These are phyloP conservation scores for Fusarium sp. DNA, from an alignment of 2,329 filamentous ascomycete genomes.

Conservation along the genomic window DNA sequence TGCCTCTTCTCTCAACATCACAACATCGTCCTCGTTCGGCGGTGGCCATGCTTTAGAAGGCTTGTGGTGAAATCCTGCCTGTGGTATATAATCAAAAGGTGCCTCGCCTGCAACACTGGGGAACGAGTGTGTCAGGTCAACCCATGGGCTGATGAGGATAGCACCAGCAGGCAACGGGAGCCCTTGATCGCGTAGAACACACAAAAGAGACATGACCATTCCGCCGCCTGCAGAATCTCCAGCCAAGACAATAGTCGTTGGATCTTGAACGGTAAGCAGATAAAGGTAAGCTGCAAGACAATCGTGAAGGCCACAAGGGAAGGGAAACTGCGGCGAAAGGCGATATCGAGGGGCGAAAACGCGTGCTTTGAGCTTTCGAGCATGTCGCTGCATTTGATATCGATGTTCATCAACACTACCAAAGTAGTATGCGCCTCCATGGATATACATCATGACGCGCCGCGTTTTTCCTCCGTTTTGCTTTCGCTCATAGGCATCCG, in stretches of 20 bases:
- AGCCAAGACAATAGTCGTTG: slow-evolving; percentile 85
- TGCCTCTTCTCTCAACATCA: slow-evolving; percentile 63
- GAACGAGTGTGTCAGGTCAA: slow-evolving; percentile 94
- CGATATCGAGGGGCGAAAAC: slow-evolving; percentile 90
- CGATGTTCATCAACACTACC: slow-evolving; percentile 95
- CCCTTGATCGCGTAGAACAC: slow-evolving; percentile 83
- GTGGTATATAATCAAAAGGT: slow-evolving; percentile 87
- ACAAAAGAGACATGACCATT: slow-evolving; percentile 85
- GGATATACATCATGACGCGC: slow-evolving; percentile 91
- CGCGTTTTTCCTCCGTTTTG: slow-evolving; percentile 69
- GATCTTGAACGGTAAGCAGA: slow-evolving; percentile 79
- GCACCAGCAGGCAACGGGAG: slow-evolving; percentile 89
- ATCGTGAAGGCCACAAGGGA: slow-evolving; percentile 92
- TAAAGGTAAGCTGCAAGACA: slow-evolving; percentile 90
- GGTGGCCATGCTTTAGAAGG: slow-evolving; percentile 94
- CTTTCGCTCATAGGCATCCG: slow-evolving; percentile 76
- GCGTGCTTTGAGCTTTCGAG: slow-evolving; percentile 89
- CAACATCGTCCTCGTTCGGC: slow-evolving; percentile 81
- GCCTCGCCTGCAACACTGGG: slow-evolving; percentile 83
- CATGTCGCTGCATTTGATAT: slow-evolving; percentile 98
- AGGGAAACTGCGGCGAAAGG: slow-evolving; percentile 92
- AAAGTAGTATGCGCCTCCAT: slow-evolving; percentile 96
- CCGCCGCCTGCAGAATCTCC: slow-evolving; percentile 95
- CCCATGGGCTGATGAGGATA: slow-evolving; percentile 94
- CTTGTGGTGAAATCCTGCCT: slow-evolving; percentile 88